Base-by-base conservation (phyloP, 768 basidiomycete genomes). In the Podaxis mareebaensis region DNA sequence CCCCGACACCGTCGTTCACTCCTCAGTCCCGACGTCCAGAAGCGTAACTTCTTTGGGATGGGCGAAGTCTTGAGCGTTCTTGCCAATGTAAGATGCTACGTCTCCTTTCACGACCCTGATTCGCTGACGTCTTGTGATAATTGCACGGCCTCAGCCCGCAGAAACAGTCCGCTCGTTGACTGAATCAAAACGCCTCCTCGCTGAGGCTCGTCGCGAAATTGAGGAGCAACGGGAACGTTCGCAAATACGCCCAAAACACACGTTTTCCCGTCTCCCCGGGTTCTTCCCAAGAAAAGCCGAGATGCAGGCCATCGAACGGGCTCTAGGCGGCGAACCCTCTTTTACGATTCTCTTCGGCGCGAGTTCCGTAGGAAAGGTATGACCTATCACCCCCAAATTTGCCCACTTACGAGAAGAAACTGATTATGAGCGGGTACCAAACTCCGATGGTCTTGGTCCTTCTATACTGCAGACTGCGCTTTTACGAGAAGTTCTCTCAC, bases 331-430 rank as follows among this genome's bases (percentile, higher is more conserved):
- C 15, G 88, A 92, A 38, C 91, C 92, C 4, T 85, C 90, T 1
- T 93, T 93, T 69, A 93, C 90, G 0, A 80, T 93, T 7, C 76
- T 93, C 7, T 92, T 91, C 63, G 92, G 92, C 3, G 90, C 91
- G 33, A 90, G 89, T 65, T 88, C 88, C 8, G 90, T 89, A 1
- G 92, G 93, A 64, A 94, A 94, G 85, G 91, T 86, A 61, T 10
- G 71, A 53, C 26, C 49, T 26, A 58, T 53, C 53, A 13, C 39
- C 11, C 58, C 10, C 20, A 26, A 63, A 38, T 39, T 63, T 28
- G 48, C 39, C 52, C 48, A 46, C 24, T 40, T 54, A 60, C 60
- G 59, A 53, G 33, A 60, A 20, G 12, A 52, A 36, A 33, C 58
- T 44, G 38, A 60, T 58, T 42, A 33, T 49, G 33, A 30, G 46